Percentiles rank a stretch among this genome's conserved stretches.
phyloP scores from a whole-genome alignment of 768 basidiomycete species.

The Tephrocybe sp. region DNA sequence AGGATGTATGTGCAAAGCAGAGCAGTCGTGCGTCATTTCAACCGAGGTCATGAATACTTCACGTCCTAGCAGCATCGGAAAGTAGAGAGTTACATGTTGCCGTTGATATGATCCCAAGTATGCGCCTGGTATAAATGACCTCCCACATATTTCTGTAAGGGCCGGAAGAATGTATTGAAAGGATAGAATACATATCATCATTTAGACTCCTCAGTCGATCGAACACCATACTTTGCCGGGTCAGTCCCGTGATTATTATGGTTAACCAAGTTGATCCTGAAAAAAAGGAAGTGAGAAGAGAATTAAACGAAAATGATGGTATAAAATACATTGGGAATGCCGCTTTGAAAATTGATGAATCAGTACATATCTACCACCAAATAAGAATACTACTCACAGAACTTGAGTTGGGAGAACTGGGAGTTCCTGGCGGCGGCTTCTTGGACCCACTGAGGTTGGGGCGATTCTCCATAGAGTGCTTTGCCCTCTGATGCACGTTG shows the following conservation, averaged over 20 bases:
- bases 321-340: constrained; percentile 72
- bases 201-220: constrained; percentile 23
- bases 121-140: no score
- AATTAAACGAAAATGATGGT: neutral
- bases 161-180: no score
- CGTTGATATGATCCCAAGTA: no score
- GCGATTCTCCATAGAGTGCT: constrained; percentile 83
- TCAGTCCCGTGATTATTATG: constrained; percentile 87
- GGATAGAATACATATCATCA: constrained; percentile 2
- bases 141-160: no score
- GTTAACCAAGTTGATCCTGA: constrained; percentile 94
- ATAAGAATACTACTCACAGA: constrained; percentile 54
- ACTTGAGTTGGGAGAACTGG: constrained; percentile 90
- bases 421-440: constrained; percentile 86
- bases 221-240: constrained; percentile 71
- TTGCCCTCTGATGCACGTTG: constrained; percentile 76
- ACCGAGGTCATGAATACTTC: no score
- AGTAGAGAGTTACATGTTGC: no score
- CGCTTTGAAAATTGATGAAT: constrained; percentile 35
- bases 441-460: constrained; percentile 85
- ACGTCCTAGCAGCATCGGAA: no score
- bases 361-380: constrained; percentile 12
- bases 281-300: constrained; percentile 11
- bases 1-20: no score
- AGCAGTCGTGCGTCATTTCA: no score